These are phyloP conservation scores for Pythium pyrilobum DNA, from an alignment of 352 stramenopile species.

Conservation along the genomic window DNA sequence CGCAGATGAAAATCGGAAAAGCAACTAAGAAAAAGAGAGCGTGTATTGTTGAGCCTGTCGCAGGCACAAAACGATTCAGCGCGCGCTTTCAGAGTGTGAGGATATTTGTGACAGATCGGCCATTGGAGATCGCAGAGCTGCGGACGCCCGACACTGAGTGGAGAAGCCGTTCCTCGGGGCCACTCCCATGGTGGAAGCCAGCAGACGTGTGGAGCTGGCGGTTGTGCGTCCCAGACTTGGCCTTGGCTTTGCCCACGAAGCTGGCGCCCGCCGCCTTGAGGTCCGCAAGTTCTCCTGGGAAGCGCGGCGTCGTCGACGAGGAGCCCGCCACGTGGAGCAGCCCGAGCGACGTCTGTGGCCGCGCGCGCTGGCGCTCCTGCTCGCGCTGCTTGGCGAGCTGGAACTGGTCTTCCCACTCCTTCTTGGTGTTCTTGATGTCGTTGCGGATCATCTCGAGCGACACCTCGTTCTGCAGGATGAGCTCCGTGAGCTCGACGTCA, in stretches of 20 bases:
- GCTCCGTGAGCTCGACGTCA: conserved; percentile 73
- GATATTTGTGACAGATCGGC: conserved; percentile 34
- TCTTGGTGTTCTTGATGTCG: conserved; percentile 79
- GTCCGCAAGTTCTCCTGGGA: not conserved
- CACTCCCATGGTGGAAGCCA: conserved; percentile 28
- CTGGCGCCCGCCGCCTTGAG: not conserved
- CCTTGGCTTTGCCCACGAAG: conserved; percentile 1
- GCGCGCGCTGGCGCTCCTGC: conserved; percentile 24
- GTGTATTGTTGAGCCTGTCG: conserved; percentile 13
- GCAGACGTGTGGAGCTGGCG: conserved; percentile 54
- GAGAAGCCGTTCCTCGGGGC: conserved; percentile 44
- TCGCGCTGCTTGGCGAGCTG: conserved; percentile 44
- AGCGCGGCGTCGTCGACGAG: not conserved
- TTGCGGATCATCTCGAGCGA: conserved; percentile 80
- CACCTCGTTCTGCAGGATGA: conserved; percentile 84
- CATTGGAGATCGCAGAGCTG: conserved; percentile 2
- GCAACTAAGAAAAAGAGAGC: conserved; percentile 8
- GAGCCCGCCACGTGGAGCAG: no score
- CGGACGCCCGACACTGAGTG: conserved; percentile 20
- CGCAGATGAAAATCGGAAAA: not conserved
- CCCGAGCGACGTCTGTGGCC: conserved; percentile 55
- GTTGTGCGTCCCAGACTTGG: conserved; percentile 3
- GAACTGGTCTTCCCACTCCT: conserved; percentile 65
- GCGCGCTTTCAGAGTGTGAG: conserved; percentile 73
- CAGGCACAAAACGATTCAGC: not conserved